Percentiles rank a stretch among this genome's conserved stretches.
These are phyloP conservation scores for Candida ulmi DNA, from an alignment of 805 yeast genomes.

Conservation along the genomic window DNA sequence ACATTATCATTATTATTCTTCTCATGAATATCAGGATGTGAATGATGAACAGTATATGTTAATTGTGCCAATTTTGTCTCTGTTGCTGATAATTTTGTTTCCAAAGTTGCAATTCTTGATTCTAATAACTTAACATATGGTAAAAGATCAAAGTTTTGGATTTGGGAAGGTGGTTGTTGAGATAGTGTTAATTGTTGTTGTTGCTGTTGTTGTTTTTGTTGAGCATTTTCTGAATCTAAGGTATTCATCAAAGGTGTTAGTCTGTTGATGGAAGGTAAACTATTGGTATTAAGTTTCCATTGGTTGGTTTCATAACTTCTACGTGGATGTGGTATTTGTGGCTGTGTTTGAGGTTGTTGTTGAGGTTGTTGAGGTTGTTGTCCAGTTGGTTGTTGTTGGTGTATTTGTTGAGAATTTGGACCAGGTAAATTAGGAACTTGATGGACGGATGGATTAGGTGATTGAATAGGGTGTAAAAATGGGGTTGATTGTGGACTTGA, in stretches of 20 bases:
- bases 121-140: conserved; percentile 20
- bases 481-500: not conserved
- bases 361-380: no score
- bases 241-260: conserved; percentile 5
- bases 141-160: conserved; percentile 7
- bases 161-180: not conserved
- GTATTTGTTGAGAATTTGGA: not conserved
- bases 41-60: conserved; percentile 10
- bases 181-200: not conserved
- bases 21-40: no score
- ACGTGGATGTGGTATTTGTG: not conserved
- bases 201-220: not conserved
- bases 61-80: conserved; percentile 18
- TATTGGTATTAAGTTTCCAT: conserved; percentile 9
- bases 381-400: no score
- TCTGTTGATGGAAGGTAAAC: conserved; percentile 7
- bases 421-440: not conserved
- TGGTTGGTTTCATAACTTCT: conserved; percentile 5
- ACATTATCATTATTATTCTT: no score
- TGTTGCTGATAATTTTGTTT: conserved; percentile 13
- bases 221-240: not conserved
- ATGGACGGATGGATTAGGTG: not conserved
- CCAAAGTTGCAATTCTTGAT: conserved; percentile 15
- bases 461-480: not conserved
- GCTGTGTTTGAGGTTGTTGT: conserved; percentile 1